These are phyloP conservation scores for Vitis hybrid DNA, from an alignment of 177 flowering plant genomes.

Conservation along the genomic window DNA sequence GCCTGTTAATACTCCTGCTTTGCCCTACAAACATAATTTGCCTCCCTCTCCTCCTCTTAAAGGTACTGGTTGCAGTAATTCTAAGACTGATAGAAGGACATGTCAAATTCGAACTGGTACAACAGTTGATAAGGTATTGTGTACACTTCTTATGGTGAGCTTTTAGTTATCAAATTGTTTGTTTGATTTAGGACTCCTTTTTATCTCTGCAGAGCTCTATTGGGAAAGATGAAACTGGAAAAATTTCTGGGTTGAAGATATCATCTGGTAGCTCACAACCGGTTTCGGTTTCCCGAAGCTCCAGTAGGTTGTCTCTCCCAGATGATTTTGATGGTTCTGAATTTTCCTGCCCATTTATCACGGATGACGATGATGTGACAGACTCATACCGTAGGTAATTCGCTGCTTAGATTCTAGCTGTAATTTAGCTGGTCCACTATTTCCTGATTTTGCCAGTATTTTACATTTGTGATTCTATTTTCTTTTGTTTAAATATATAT, in stretches of 20 bases:
- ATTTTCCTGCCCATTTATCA: constrained; percentile 73
- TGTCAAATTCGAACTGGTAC: constrained; percentile 29
- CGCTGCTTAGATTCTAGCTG: not conserved
- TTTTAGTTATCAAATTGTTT: not conserved
- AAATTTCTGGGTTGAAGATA: constrained; percentile 38
- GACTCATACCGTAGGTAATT: constrained; percentile 69
- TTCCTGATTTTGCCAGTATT: not conserved
- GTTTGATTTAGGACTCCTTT: not conserved
- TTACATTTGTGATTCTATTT: not conserved
- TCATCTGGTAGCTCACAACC: constrained; percentile 53
- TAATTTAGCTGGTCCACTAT: not conserved
- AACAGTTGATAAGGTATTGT: constrained; percentile 61
- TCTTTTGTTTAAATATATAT: not conserved
- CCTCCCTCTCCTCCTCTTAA: constrained; percentile 63
- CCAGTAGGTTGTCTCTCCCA: constrained; percentile 63
- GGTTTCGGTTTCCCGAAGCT: constrained; percentile 68
- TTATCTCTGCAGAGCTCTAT: constrained; percentile 30
- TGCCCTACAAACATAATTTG: constrained; percentile 34
- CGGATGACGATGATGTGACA: constrained; percentile 66
- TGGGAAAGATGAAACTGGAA: constrained; percentile 61
- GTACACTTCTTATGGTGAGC: not conserved
- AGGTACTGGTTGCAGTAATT: constrained; percentile 28
- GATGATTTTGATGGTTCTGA: constrained; percentile 79
- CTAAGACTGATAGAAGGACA: constrained; percentile 35
- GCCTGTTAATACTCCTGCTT: constrained; percentile 28